phyloP scores from a whole-genome alignment of 2,329 filamentous ascomycete genomes.

The Penicillium sp. region DNA sequence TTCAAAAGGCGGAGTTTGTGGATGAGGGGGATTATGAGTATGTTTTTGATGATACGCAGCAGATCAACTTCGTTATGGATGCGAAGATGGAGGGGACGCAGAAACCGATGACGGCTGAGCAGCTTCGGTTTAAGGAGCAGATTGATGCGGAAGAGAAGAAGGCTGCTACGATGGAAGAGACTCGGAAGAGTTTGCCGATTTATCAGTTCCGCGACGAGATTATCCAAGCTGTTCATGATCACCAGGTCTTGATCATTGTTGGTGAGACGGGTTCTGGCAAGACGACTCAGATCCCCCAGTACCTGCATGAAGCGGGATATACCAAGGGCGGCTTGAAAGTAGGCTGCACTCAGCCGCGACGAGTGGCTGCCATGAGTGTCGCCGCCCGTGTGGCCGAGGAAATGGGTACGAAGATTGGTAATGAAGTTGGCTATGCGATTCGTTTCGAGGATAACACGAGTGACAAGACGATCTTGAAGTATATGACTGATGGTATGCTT shows the following conservation, averaged over 20 bases:
- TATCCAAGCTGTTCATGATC: slow-evolving; percentile 79
- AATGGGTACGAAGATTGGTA: slow-evolving; percentile 84
- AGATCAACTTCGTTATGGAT: slow-evolving; percentile 82
- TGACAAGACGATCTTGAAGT: slow-evolving; percentile 90
- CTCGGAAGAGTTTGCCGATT: slow-evolving; percentile 85
- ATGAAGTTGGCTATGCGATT: slow-evolving; percentile 92
- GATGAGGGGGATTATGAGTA: slow-evolving; percentile 88
- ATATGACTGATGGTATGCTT: slow-evolving; percentile 97
- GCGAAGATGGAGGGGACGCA: slow-evolving; percentile 72
- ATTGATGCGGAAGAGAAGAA: slow-evolving; percentile 88
- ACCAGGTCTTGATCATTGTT: slow-evolving; percentile 88
- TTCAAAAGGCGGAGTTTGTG: slow-evolving; percentile 72
- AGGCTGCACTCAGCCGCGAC: slow-evolving; percentile 89
- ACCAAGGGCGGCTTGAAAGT: slow-evolving; percentile 84
- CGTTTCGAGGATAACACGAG: slow-evolving; percentile 92
- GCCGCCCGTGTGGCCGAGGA: slow-evolving; percentile 96
- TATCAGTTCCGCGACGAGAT: slow-evolving; percentile 86
- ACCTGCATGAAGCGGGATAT: slow-evolving; percentile 87
- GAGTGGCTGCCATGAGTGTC: slow-evolving; percentile 97
- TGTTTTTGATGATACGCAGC: slow-evolving; percentile 86
- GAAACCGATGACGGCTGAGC: slow-evolving; percentile 74
- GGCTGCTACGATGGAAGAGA: slow-evolving; percentile 86
- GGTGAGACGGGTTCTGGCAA: slow-evolving; percentile 96
- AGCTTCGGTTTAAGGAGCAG: slow-evolving; percentile 76
- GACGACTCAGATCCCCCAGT: slow-evolving; percentile 93